These are phyloP conservation scores for Pyrenopolyporus hunteri DNA, from an alignment of 495 filamentous ascomycete genomes.

Conservation along the genomic window DNA sequence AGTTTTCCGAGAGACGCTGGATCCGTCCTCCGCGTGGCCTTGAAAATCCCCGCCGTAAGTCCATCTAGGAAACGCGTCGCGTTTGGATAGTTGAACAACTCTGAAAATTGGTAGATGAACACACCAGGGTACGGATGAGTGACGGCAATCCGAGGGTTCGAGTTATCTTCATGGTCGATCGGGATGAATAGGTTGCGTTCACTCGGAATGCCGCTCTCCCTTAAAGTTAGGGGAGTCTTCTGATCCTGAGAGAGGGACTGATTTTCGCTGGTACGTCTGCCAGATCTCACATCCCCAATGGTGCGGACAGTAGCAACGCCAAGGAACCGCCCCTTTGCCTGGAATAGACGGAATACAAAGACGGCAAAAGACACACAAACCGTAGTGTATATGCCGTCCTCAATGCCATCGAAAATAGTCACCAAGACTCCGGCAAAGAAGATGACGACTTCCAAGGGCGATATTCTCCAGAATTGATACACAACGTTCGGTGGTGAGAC, in stretches of 20 bases:
- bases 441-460: conserved; percentile 57
- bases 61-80: conserved; percentile 54
- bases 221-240: not conserved
- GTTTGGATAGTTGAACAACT: conserved; percentile 61
- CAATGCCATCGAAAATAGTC: conserved; percentile 57
- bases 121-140: conserved; percentile 54
- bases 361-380: conserved; percentile 50
- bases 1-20: conserved; percentile 45
- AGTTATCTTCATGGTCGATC: conserved; percentile 48
- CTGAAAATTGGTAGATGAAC: conserved; percentile 58
- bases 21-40: conserved; percentile 49
- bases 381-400: conserved; percentile 60
- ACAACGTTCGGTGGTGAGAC: conserved; percentile 55
- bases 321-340: conserved; percentile 32
- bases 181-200: conserved; percentile 52
- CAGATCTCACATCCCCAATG: conserved; percentile 47
- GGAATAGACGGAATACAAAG: conserved; percentile 47
- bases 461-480: conserved; percentile 58
- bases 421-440: conserved; percentile 60
- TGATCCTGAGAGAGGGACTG: conserved; percentile 16
- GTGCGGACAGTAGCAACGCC: conserved; percentile 52
- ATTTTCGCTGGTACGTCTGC: conserved; percentile 26
- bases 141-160: conserved; percentile 50
- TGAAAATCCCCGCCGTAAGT: conserved; percentile 51
- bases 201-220: conserved; percentile 16